A percentile compares a stretch with the other conserved stretches of the same genome.
Conservation (phyloP, 2,329 filamentous ascomycete genomes). For the Helicocarpus griseus region DNA sequence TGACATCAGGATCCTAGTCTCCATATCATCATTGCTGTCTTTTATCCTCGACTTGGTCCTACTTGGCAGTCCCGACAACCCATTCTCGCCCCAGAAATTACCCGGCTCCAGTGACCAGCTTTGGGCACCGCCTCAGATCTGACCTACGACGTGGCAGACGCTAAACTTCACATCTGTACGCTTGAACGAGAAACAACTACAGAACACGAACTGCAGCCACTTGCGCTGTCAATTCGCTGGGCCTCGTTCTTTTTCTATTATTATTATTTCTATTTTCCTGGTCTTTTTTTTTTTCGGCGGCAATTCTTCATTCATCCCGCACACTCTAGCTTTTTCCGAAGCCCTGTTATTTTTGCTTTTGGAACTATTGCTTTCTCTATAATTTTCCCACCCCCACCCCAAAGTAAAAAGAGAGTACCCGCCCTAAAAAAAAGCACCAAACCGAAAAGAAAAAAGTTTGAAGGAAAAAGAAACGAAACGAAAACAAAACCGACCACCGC, state of each 20-base stretch:
- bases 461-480: slow-evolving; percentile 5
- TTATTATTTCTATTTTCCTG: background rate
- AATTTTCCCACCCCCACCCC: background rate
- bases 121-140: slow-evolving; percentile 12
- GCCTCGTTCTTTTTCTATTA: background rate
- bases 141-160: slow-evolving; percentile 12
- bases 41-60: background rate
- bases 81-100: background rate
- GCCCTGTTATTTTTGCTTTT: background rate
- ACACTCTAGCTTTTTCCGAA: background rate
- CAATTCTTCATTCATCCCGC: background rate
- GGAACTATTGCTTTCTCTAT: background rate
- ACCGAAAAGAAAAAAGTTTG: background rate
- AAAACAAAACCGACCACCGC: slow-evolving; percentile 6
- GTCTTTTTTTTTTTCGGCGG: background rate
- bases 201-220: slow-evolving; percentile 1
- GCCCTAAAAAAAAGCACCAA: background rate
- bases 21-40: background rate
- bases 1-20: background rate
- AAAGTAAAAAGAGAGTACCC: slow-evolving; percentile 5
- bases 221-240: background rate
- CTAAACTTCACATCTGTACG: background rate
- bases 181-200: background rate
- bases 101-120: slow-evolving; percentile 2
- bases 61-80: slow-evolving; percentile 1